Base-by-base conservation (phyloP, 2,329 filamentous ascomycete species). In the Alternaria solani region DNA sequence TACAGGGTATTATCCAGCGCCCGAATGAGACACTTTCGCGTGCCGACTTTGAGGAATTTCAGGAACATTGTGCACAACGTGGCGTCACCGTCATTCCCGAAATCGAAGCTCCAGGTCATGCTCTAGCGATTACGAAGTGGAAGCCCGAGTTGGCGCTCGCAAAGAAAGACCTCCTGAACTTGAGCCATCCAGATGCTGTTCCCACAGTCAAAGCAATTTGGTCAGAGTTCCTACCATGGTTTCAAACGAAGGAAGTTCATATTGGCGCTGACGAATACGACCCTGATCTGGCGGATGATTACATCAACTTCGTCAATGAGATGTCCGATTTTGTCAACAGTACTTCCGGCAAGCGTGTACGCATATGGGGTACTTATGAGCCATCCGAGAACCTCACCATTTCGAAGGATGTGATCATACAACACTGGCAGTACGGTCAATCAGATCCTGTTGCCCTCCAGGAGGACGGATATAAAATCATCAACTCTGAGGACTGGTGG, bases 401-500 rank as follows among this genome's bases (percentile, higher is more conserved):
- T 53, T 76, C 75, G 2, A 76, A 75, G 32, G 72, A 82, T 18
- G 72, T 83, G 23, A 72, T 79, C 5, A 71, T 81, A 6, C 82
- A 84, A 62, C 82, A 84, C 60, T 84, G 82, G 82, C 81, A 83
- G 56, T 83, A 81, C 57, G 81, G 81, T 1, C 77, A 84, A 51
- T 83, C 82, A 2, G 81, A 83, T 56, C 82, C 82, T 0, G 66
- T 81, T 0, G 62, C 75, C 9, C 77, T 84, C 0, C 72, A 79
- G 11, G 58, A 68, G 1, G 67, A 75, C 4, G 77, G 76, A 2
- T 82, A 83, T 57, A 57, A 73, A 0, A 34, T 82, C 9, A 74
- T 84, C 71, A 84, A 84, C 63, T 82, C 81, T 1, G 75, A 84
- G 43, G 82, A 84, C 62, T 83, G 81, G 81, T 84, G 82, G 84